Evolutionary conservation across 2,329 filamentous ascomycete genomes (phyloP), one percentile per base, ranked within the genome.

Genomic region (Hymenotorrendiella dingleyae): DNA sequence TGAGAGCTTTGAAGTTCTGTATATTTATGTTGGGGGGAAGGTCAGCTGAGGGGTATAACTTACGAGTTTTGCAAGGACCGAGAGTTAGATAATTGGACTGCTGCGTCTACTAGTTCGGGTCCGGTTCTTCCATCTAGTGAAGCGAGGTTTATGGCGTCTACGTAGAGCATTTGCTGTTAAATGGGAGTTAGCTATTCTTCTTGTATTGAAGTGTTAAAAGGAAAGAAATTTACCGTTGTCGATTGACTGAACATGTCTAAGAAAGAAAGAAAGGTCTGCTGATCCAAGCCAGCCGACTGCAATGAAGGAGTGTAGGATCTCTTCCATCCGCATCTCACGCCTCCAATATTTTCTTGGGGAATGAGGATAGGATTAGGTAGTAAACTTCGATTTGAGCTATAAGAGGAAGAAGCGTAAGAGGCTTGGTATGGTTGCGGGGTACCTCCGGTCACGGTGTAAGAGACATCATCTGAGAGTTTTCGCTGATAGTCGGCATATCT

Each of bases 141-240:
- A 19, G 26, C 36, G 17, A 39, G 9, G 24, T 39, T 39, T 10
- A 39, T 19, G 8, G 27, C 36, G 4, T 39, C 27, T 19, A 39
- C 17, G 36, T 39, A 39, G 6, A 27, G 26, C 14, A 39, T 10
- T 12, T 24, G 30, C 16, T 34, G 19, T 34, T 21, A n/a, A 21
- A 21, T 11, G 14, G 32, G 17, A n/a, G 32, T 34, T 20, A 34
- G 32, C n/a, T n/a, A n/a, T n/a, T n/a, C n/a, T n/a, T n/a, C n/a
- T 30, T n/a, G 12, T 22, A 14, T 19, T 30, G 16, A 29, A 12
- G 16, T 11, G 21, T 33, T n/a, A 39, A 12, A 26, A 29, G 6
- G 26, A 29, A 29, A 20, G 14, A 16, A 14, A 7, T 14, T 12
- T 39, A 39, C 36, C 36, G 24, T 14, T 14, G 16, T 32, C 9